Base-by-base conservation (phyloP, 1,139 yeast genomes). In the Taiozyma sp. region DNA sequence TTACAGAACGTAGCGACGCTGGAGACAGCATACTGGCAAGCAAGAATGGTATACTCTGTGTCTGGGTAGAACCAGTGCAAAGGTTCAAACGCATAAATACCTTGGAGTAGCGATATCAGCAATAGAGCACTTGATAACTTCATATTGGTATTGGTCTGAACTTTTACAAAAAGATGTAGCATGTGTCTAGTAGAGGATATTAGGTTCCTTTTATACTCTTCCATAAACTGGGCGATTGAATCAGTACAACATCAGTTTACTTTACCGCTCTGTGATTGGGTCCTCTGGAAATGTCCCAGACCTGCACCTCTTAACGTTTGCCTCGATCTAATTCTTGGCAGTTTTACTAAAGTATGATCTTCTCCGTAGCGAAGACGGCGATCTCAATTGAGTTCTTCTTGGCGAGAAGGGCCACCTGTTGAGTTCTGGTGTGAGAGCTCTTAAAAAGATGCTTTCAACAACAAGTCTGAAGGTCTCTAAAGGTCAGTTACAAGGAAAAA, bases 1-100 rank as follows among this genome's bases (percentile, higher is more conserved):
- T 46, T 34, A 55, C 68, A 65, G 47, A 60, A 65, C 4, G 45
- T 47, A 1, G 65, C 65, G 9, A 59, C 54, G 1, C 41, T 32
- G 26, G 53, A 47, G 6, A 65, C 43, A 10, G 66, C 56, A 32
- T 55, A 52, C 47, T 57, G 58, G 52, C 70, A 66, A 3, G 61
- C 57, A 44, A 56, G 46, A 9, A 64, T 56, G 7, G 52, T 50
- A 19, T 58, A 52, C 46, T 63, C 66, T 10, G 45, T 47, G 21
- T 51, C 44, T 7, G 56, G 19, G 44, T 57, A 59, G 43, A 30
- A 8, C 41, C 47, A 30, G 28, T 46, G 28, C 22, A 22, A 16
- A 14, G 22, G 16, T 21, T 30, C 28, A 30, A 35, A 42, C 19
- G 42, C 19, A n/a, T 34, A n/a, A 16, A 26, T 30, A 11, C 34